Evolutionary conservation across 495 filamentous ascomycete species (phyloP), one percentile per base, ranked within the genome.

Genomic region (Tetracladium setigerum): DNA sequence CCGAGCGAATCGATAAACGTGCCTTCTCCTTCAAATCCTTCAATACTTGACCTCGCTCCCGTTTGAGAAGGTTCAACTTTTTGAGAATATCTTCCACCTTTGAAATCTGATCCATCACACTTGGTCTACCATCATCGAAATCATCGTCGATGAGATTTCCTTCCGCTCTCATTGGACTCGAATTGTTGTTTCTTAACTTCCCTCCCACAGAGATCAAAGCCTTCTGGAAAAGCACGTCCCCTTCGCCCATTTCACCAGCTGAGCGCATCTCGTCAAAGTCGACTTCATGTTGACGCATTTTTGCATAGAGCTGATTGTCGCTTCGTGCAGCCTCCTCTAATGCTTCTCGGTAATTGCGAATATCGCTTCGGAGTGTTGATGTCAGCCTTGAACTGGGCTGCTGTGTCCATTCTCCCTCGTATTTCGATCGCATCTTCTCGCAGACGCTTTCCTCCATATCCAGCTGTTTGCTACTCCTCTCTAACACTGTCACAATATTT

Each of bases 381-480:
- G 90, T 98, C 17, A 98, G 75, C 51, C 88, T 73, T 30, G 83
- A 84, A 59, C 89, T 95, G 17, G 94, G 94, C 57, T 97, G 92
- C 62, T 98, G 92, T 15, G 87, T 95, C 92, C 92, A 98, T 38
- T 96, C 92, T 10, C 71, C 76, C 27, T 92, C 90, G 62, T 96
- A 96, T 64, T 98, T 98, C 2, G 89, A 94, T 41, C 92, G 79
- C 92, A 98, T 98, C 71, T 95, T 96, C 66, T 98, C 92, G 62
- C 92, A 98, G 5, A 97, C 89, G 46, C 86, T 92, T 68, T 96
- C 94, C 63, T 98, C 92, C 78, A 91, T 82, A 55, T 97, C 92
- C 9, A 98, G 61, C 56, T 90, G 85, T 57, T 92, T 95, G 34
- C 78, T 83, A 58, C 86, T 87, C 48, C 74, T 74, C 52, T 95